These are phyloP conservation scores for Trichoderma sp. DNA, from an alignment of 2,329 filamentous ascomycete species.

Conservation along the genomic window DNA sequence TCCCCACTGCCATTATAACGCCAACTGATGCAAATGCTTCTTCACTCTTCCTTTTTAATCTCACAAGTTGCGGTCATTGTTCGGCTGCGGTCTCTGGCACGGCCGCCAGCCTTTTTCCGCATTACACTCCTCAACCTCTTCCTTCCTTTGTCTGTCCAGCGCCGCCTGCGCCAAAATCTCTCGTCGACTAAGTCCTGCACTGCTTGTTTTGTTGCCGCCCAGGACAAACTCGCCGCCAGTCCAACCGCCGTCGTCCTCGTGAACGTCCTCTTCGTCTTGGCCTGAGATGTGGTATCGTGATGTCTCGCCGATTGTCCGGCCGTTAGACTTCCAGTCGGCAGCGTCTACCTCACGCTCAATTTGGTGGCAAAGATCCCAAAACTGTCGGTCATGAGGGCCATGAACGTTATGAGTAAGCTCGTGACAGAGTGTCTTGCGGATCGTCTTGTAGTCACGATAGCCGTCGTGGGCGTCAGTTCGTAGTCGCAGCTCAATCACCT, in stretches of 20 bases:
- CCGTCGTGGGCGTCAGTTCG: conserved; percentile 94
- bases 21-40: conserved; percentile 8
- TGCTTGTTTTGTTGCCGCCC: conserved; percentile 50
- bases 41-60: not conserved
- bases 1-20: not conserved
- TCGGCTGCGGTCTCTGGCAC: conserved; percentile 28
- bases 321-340: conserved; percentile 74
- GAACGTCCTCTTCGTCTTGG: conserved; percentile 45
- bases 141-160: conserved; percentile 36
- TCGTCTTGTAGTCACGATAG: conserved; percentile 88
- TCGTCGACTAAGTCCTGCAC: conserved; percentile 59
- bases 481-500: conserved; percentile 85
- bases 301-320: conserved; percentile 63
- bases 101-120: conserved; percentile 34
- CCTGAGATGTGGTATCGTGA: conserved; percentile 57
- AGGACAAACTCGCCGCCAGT: conserved; percentile 76
- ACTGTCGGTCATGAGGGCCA: conserved; percentile 77
- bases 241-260: conserved; percentile 72
- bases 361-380: conserved; percentile 84
- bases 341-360: conserved; percentile 84
- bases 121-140: conserved; percentile 34
- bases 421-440: conserved; percentile 89
- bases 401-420: conserved; percentile 92
- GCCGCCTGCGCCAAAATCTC: conserved; percentile 66
- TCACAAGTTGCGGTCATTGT: conserved; percentile 25